phyloP scores from a whole-genome alignment of 331 rosid species.

The Malus hybrid region DNA sequence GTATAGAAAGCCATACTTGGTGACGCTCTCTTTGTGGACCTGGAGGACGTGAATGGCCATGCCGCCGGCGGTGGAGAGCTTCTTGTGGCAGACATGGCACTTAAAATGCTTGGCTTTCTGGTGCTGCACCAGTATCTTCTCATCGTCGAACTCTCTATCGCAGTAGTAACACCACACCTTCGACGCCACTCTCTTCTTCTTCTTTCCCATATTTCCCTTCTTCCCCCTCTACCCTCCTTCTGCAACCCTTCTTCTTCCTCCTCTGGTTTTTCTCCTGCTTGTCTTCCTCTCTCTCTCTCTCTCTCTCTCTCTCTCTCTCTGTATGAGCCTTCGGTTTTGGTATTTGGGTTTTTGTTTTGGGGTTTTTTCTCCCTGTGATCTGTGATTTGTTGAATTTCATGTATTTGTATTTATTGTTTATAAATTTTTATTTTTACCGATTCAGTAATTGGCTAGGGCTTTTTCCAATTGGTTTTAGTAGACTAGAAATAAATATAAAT shows the following conservation, averaged over 20 bases:
- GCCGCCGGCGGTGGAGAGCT: slow-evolving; percentile 98
- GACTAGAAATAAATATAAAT: too few relatives aligned
- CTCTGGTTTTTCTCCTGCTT: neutral
- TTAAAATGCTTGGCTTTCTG: slow-evolving; percentile 99
- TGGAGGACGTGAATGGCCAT: slow-evolving; percentile 99
- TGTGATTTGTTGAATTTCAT: neutral
- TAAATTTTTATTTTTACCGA: too few relatives aligned
- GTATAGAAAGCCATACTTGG: slow-evolving; percentile 41
- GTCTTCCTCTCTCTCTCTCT: neutral
- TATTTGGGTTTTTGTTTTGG: slow-evolving; percentile 1
- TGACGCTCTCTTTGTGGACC: slow-evolving; percentile 95
- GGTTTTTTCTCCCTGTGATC: neutral
- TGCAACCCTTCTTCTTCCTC: neutral
- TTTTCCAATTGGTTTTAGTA: neutral
- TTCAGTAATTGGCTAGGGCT: neutral
- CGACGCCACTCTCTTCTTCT: slow-evolving; percentile 92
- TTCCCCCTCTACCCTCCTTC: neutral
- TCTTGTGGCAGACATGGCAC: slow-evolving; percentile 97
- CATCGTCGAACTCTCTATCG: slow-evolving; percentile 96
- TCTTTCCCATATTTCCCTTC: slow-evolving; percentile 61
- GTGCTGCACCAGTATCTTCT: slow-evolving; percentile 96
- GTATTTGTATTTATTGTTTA: neutral
- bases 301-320: neutral
- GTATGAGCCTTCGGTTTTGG: neutral
- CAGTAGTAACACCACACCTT: slow-evolving; percentile 99